Evolutionary conservation across 768 basidiomycete genomes (phyloP).

Genomic region (Candolleomyces aberdarensis): DNA sequence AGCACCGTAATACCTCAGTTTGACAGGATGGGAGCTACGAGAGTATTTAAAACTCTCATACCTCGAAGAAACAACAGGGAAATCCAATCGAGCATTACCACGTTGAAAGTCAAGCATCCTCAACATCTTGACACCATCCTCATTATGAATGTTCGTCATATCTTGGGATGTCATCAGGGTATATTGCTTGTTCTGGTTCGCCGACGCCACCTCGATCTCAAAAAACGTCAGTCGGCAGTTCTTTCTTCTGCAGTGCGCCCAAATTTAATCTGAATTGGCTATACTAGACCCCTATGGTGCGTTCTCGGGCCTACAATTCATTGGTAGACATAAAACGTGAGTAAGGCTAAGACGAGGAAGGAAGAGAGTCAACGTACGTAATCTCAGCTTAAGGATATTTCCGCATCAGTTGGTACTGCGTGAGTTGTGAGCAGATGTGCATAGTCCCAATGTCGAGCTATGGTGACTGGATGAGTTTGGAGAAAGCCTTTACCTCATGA

Average conservation of each 20-base stretch:
- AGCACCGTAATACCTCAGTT: background rate
- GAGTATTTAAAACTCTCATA: background rate
- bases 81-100: background rate
- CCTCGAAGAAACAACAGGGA: background rate
- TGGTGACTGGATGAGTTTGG: too few relatives aligned
- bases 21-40: background rate
- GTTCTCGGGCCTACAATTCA: background rate
- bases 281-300: background rate
- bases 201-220: conserved; percentile 89
- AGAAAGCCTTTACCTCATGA: too few relatives aligned
- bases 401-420: too few relatives aligned
- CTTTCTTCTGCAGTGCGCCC: conserved; percentile 51
- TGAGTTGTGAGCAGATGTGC: too few relatives aligned
- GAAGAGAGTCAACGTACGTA: conserved; percentile 29
- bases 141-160: conserved; percentile 73
- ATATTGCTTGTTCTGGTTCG: conserved; percentile 86
- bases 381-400: conserved; percentile 47
- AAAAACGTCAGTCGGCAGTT: conserved; percentile 13
- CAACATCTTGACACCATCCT: conserved; percentile 62
- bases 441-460: too few relatives aligned
- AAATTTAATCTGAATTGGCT: conserved; percentile 26
- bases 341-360: too few relatives aligned
- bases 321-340: too few relatives aligned
- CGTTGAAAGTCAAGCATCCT: conserved; percentile 80
- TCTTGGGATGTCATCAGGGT: conserved; percentile 94